phyloP scores from a whole-genome alignment of 2,329 filamentous ascomycete species.

The Pseudogymnoascus sp. region DNA sequence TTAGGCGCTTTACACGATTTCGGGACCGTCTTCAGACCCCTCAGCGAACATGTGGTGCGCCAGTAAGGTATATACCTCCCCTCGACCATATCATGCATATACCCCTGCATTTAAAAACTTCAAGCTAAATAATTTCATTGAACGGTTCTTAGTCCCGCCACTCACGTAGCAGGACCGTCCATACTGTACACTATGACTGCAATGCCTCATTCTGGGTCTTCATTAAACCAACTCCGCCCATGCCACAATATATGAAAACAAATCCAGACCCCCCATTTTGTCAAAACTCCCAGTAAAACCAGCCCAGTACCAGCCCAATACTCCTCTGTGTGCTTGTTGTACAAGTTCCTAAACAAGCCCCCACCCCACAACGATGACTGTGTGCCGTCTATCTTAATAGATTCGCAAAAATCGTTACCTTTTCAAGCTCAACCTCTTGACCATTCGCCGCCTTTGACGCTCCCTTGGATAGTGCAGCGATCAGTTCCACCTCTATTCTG shows the following conservation, averaged over 20 bases:
- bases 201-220: neutral
- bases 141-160: neutral
- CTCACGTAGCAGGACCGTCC: neutral
- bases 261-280: neutral
- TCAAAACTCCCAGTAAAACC: neutral
- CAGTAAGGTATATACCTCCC: neutral
- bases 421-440: slow-evolving; percentile 67
- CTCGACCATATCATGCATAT: too few relatives aligned
- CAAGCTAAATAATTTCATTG: neutral
- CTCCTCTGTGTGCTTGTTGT: neutral
- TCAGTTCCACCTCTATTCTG: slow-evolving; percentile 68
- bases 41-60: neutral
- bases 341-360: neutral
- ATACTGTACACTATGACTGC: neutral
- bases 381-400: slow-evolving; percentile 41
- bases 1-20: neutral
- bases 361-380: neutral
- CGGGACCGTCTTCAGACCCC: neutral
- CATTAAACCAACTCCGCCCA: neutral
- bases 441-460: slow-evolving; percentile 47
- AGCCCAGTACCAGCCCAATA: neutral
- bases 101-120: neutral
- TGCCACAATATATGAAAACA: neutral
- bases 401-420: slow-evolving; percentile 68
- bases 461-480: slow-evolving; percentile 59